Conservation (phyloP, 495 filamentous ascomycete genomes). For the Tuber borchii region DNA sequence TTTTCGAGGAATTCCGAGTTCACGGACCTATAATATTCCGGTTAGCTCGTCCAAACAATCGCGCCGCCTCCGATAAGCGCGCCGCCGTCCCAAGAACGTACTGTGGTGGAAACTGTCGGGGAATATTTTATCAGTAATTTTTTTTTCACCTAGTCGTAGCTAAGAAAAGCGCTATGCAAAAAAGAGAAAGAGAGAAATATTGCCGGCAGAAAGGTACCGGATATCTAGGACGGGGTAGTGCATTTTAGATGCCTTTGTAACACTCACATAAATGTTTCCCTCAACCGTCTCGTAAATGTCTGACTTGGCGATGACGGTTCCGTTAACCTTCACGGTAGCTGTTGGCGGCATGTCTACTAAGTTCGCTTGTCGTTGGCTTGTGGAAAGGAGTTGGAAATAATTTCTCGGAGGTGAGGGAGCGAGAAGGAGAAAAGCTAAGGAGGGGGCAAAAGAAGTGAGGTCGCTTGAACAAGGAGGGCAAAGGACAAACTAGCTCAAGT, state of each 20-base stretch:
- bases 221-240: background rate
- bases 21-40: slow-evolving; percentile 44
- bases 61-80: background rate
- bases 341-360: slow-evolving; percentile 34
- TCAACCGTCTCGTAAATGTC: slow-evolving; percentile 60
- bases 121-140: slow-evolving; percentile 8
- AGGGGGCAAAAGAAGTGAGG: slow-evolving; percentile 43
- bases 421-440: slow-evolving; percentile 73
- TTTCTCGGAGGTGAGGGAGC: slow-evolving; percentile 51
- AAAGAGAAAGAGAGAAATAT: slow-evolving; percentile 8
- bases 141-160: background rate
- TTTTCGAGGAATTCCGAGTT: slow-evolving; percentile 48
- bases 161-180: background rate
- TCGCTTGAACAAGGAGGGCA: slow-evolving; percentile 9
- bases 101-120: slow-evolving; percentile 36
- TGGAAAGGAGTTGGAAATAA: slow-evolving; percentile 46
- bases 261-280: slow-evolving; percentile 62
- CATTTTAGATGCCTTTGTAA: background rate
- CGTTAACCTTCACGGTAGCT: slow-evolving; percentile 56
- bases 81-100: slow-evolving; percentile 12
- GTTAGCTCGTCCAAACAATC: slow-evolving; percentile 7
- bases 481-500: background rate
- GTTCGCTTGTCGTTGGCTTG: slow-evolving; percentile 43
- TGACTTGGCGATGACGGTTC: slow-evolving; percentile 55
- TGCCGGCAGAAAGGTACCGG: slow-evolving; percentile 29